These are phyloP conservation scores for Barnettozyma botsteinii DNA, from an alignment of 805 yeast species.

Conservation along the genomic window DNA sequence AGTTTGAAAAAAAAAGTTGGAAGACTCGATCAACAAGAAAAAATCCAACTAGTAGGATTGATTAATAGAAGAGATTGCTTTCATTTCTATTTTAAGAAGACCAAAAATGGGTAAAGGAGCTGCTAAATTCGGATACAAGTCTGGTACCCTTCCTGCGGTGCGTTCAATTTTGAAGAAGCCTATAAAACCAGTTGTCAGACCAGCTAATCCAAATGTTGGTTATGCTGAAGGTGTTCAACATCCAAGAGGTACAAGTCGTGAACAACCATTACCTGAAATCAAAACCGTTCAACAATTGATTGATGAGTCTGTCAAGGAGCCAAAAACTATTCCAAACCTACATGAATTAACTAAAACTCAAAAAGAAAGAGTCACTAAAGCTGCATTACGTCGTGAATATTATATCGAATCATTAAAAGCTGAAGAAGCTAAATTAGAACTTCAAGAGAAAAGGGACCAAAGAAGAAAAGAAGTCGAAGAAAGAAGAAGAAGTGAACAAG, in stretches of 20 bases:
- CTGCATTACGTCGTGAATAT: slow-evolving; percentile 68
- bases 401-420: slow-evolving; percentile 47
- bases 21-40: neutral
- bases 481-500: slow-evolving; percentile 30
- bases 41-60: neutral
- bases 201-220: slow-evolving; percentile 49
- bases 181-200: slow-evolving; percentile 32
- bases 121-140: slow-evolving; percentile 48
- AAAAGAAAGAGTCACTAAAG: slow-evolving; percentile 30
- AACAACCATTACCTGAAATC: slow-evolving; percentile 45
- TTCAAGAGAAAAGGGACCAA: slow-evolving; percentile 29
- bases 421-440: slow-evolving; percentile 32
- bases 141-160: slow-evolving; percentile 78
- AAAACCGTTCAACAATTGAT: slow-evolving; percentile 59
- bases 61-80: neutral
- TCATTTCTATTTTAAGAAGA: neutral
- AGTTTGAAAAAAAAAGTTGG: neutral
- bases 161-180: slow-evolving; percentile 73
- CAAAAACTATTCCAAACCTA: slow-evolving; percentile 29
- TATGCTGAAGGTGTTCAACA: slow-evolving; percentile 67
- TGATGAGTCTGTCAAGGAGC: slow-evolving; percentile 42
- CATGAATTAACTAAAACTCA: slow-evolving; percentile 23
- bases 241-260: slow-evolving; percentile 59
- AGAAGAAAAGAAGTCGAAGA: slow-evolving; percentile 24
- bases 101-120: slow-evolving; percentile 40